phyloP scores from a whole-genome alignment of 345 rosid species.

The Eucalyptus grandis region DNA sequence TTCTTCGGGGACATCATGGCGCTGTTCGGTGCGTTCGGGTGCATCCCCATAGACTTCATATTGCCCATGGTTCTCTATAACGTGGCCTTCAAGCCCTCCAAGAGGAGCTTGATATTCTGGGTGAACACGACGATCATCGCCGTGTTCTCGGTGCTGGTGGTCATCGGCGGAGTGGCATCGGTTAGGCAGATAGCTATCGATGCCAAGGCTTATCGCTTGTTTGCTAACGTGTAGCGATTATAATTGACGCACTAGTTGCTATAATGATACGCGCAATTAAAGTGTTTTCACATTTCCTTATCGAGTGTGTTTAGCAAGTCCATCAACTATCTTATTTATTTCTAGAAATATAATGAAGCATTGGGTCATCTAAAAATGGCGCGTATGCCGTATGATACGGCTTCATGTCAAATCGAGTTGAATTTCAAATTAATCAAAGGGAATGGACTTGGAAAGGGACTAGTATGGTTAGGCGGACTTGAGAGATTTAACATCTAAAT shows the following conservation, averaged over 20 bases:
- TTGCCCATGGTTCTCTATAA: conserved; percentile 39
- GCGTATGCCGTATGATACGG: not conserved
- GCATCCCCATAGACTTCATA: conserved; percentile 40
- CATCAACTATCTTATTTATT: not conserved
- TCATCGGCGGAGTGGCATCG: conserved; percentile 26
- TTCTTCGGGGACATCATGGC: conserved; percentile 49
- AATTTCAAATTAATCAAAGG: not conserved
- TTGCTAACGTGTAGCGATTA: conserved; percentile 17
- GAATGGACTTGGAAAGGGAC: not conserved
- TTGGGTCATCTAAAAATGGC: not conserved
- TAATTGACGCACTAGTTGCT: not conserved
- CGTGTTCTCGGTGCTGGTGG: conserved; percentile 11
- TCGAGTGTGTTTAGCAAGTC: not conserved
- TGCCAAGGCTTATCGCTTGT: conserved; percentile 29
- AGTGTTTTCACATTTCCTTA: not conserved
- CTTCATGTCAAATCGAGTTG: not conserved
- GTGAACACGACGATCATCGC: conserved; percentile 18
- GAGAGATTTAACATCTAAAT: not conserved
- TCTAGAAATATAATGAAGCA: not conserved
- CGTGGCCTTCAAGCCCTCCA: conserved; percentile 32
- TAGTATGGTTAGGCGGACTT: not conserved
- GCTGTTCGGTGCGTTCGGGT: conserved; percentile 32
- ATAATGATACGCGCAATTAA: not conserved
- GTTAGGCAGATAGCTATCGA: conserved; percentile 30
- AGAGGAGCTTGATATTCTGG: conserved; percentile 16